phyloP scores from a whole-genome alignment of 352 stramenopile genomes.

The Thalassiosira gravida region DNA sequence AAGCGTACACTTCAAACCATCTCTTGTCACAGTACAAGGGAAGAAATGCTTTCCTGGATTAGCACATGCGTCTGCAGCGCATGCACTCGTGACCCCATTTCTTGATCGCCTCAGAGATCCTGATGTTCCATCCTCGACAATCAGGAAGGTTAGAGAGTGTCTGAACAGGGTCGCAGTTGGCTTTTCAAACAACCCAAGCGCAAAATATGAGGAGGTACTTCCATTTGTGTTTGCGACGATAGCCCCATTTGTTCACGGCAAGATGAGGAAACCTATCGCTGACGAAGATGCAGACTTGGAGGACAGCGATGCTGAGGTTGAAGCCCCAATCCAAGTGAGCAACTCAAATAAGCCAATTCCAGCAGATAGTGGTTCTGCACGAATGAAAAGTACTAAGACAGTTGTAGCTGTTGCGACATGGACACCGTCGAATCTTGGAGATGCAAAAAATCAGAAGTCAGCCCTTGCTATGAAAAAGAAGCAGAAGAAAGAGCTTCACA shows the following conservation, averaged over 20 bases:
- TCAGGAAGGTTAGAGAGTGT: slow-evolving; percentile 81
- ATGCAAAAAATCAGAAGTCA: slow-evolving; percentile 56
- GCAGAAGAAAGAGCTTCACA: slow-evolving; percentile 58
- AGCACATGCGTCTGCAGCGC: slow-evolving; percentile 63
- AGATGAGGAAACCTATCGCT: slow-evolving; percentile 56
- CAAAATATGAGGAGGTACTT: slow-evolving; percentile 69
- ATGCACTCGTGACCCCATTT: slow-evolving; percentile 80
- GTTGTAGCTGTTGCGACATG: slow-evolving; percentile 73
- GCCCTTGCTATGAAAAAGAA: slow-evolving; percentile 68
- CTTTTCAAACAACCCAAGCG: slow-evolving; percentile 77
- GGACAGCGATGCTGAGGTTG: slow-evolving; percentile 67
- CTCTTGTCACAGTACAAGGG: slow-evolving; percentile 20
- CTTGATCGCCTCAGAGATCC: slow-evolving; percentile 73
- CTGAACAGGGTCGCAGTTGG: slow-evolving; percentile 79
- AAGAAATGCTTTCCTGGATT: slow-evolving; percentile 35
- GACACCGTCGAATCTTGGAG: slow-evolving; percentile 70
- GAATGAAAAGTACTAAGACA: slow-evolving; percentile 47
- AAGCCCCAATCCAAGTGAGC: slow-evolving; percentile 66
- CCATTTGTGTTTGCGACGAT: slow-evolving; percentile 85
- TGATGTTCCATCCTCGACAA: slow-evolving; percentile 62
- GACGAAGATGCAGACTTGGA: slow-evolving; percentile 88
- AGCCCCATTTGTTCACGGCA: slow-evolving; percentile 70
- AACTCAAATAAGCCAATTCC: slow-evolving; percentile 32
- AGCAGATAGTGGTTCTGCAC: slow-evolving; percentile 16
- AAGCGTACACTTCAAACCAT: slow-evolving; percentile 77